Percentiles rank a stretch among this genome's conserved stretches.
Evolutionary conservation across 1,139 yeast genomes (phyloP).

Genomic region (Yamadazyma triangularis): DNA sequence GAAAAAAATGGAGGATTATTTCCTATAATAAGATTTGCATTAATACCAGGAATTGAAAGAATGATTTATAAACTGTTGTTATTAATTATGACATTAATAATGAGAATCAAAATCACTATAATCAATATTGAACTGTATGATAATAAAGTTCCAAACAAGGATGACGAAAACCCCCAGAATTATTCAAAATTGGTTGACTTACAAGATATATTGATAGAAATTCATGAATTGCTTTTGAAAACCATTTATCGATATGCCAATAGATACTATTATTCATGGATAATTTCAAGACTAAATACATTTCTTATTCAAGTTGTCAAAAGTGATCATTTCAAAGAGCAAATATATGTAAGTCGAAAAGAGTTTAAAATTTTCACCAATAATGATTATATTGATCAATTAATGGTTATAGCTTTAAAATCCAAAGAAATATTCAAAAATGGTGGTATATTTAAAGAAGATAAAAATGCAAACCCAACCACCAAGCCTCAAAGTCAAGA

Average conservation of each 20-base stretch:
- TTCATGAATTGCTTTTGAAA: not conserved
- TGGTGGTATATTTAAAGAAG: not conserved
- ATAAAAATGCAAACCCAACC: not conserved
- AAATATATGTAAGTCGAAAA: not conserved
- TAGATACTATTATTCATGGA: not conserved
- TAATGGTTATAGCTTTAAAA: conserved; percentile 1
- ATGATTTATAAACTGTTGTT: conserved; percentile 29
- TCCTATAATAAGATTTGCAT: conserved; percentile 30
- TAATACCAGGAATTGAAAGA: conserved; percentile 30
- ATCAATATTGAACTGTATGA: conserved; percentile 1
- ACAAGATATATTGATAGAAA: not conserved
- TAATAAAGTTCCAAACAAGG: not conserved
- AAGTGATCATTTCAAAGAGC: conserved; percentile 1
- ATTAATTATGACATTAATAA: conserved; percentile 18
- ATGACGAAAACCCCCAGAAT: not conserved
- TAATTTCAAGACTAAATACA: conserved; percentile 1
- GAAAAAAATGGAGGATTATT: conserved; percentile 14
- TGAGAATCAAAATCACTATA: conserved; percentile 8
- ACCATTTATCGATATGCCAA: not conserved
- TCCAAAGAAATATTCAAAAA: not conserved
- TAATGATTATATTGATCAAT: conserved; percentile 4
- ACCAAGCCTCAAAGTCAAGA: not conserved
- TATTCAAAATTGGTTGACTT: not conserved
- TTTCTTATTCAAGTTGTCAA: not conserved
- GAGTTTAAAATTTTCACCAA: conserved; percentile 10